Evolutionary conservation across 257 asterid species (phyloP).

Genomic region (Plantago ovata): DNA sequence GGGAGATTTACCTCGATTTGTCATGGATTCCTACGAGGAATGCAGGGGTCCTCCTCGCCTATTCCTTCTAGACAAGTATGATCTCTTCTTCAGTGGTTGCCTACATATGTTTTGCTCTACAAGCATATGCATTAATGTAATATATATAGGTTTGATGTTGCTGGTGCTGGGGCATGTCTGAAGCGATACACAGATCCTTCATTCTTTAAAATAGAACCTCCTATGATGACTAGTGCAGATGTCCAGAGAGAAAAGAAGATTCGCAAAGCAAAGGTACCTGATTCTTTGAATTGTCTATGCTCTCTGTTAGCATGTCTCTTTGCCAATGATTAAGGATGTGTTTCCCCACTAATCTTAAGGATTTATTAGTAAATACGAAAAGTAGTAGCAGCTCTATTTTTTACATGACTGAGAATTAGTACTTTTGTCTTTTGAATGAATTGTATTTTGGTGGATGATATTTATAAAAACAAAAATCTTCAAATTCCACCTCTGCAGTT

Average conservation of each 20-base stretch:
- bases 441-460: too few species aligned
- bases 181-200: constrained; percentile 98
- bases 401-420: background rate
- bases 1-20: constrained; percentile 87
- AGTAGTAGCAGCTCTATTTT: background rate
- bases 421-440: too few species aligned
- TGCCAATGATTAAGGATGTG: background rate
- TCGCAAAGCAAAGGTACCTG: constrained; percentile 78
- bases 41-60: constrained; percentile 97
- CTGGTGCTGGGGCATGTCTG: constrained; percentile 96
- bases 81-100: constrained; percentile 13
- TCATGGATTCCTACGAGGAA: constrained; percentile 97
- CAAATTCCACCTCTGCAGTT: too few species aligned
- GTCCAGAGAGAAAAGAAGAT: constrained; percentile 68
- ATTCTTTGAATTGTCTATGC: background rate
- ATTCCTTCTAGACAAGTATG: constrained; percentile 95
- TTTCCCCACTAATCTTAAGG: too few species aligned
- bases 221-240: constrained; percentile 37
- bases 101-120: constrained; percentile 4
- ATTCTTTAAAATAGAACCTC: constrained; percentile 60
- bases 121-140: constrained; percentile 8
- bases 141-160: constrained; percentile 78
- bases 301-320: constrained; percentile 1
- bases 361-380: too few species aligned
- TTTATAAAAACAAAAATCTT: too few species aligned